Percentiles rank a stretch among this genome's conserved stretches.
These are phyloP conservation scores for Theobroma grandiflorum DNA, from an alignment of 441 rosid species.

Conservation along the genomic window DNA sequence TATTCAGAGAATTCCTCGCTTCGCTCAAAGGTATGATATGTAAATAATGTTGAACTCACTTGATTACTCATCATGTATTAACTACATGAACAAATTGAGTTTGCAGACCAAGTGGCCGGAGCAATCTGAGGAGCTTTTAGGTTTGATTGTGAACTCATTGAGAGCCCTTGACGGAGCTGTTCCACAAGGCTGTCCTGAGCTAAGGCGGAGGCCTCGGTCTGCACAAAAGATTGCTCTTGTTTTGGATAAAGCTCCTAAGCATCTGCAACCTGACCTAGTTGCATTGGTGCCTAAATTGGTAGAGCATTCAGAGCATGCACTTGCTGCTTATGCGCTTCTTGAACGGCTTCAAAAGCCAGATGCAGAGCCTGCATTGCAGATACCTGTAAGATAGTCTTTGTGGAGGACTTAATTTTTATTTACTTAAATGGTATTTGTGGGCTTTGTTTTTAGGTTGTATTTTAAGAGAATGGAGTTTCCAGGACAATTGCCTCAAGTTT, in stretches of 20 bases:
- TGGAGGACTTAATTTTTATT: constrained; percentile 22
- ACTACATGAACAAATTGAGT: constrained; percentile 38
- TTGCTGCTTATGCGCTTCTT: constrained; percentile 91
- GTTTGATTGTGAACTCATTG: constrained; percentile 95
- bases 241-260: constrained; percentile 93
- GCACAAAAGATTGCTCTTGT: constrained; percentile 94
- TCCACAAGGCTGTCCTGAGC: constrained; percentile 96
- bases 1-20: constrained; percentile 65
- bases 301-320: constrained; percentile 93
- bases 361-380: constrained; percentile 80
- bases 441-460: neutral
- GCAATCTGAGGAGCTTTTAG: constrained; percentile 97
- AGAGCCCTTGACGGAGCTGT: constrained; percentile 95
- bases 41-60: constrained; percentile 25
- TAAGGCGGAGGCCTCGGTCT: constrained; percentile 91
- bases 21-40: constrained; percentile 74
- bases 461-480: constrained; percentile 14
- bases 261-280: constrained; percentile 86
- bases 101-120: constrained; percentile 97
- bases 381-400: constrained; percentile 72
- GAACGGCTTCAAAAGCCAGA: constrained; percentile 88
- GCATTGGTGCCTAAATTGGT: constrained; percentile 96
- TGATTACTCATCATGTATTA: constrained; percentile 22
- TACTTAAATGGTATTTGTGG: neutral
- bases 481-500: constrained; percentile 27